Evolutionary conservation across 176 grass and related monocot species (phyloP), one percentile per base, ranked within the genome.

Genomic region (Musa acuminata): DNA sequence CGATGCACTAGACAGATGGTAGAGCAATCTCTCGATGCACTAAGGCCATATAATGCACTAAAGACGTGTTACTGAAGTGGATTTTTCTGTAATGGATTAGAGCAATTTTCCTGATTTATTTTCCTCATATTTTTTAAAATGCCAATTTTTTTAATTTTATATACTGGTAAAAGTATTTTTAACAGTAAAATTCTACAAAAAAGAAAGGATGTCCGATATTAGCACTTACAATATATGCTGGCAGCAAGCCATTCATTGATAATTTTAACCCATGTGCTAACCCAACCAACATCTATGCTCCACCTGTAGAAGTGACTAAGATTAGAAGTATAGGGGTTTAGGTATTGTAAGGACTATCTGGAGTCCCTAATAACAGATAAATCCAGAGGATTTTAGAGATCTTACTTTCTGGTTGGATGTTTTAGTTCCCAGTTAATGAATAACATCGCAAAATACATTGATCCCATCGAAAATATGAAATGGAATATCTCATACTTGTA

Each of bases 381-480:
- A 0, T 8, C 3, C 13, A 64, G n/a, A 52, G 35, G 13, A n/a
- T 49, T 9, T n/a, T 4, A 69, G 2, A 8, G n/a, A 51, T 9
- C 82, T 83, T 89, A 98, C 95, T 91, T 90, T 80, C 14, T 84
- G 55, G 94, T 87, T 69, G 86, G 84, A 80, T 91, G 86, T 78
- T 89, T 85, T 54, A 91, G 80, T 63, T 93, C 86, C 94, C 94
- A 98, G 84, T 76, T 98, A 64, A 98, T 89, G 88, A 98, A 93
- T 43, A 98, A 26, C 94, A 98, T 93, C 51, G 90, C 94, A n/a
- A 93, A 93, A 71, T 93, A 91, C 90, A 93, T 93, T 52, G 90
- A 88, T 76, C 88, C 90, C 84, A 98, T 83, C 17, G 95, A 83
- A 78, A 98, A 93, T 52, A 98, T 86, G 69, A 89, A 82, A 81